A percentile compares a stretch with the other conserved stretches of the same genome.
Conservation (phyloP, 176 grass and related monocot species). For the Canna indica region DNA sequence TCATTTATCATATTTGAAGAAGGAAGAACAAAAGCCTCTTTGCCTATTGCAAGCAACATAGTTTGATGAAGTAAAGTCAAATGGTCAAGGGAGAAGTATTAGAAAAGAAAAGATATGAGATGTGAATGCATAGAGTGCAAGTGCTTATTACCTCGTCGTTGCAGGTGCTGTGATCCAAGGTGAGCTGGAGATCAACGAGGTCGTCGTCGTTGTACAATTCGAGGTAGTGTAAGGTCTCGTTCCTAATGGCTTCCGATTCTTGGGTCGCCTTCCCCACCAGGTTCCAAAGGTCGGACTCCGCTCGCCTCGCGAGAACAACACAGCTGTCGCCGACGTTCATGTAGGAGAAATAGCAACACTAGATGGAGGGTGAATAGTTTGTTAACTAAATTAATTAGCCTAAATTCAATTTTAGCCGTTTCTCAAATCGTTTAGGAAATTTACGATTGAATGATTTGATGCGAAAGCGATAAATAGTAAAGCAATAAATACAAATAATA, state of each 20-base stretch:
- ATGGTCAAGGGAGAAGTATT: not conserved
- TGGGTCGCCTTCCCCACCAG: slow-evolving; percentile 35
- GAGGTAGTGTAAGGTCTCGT: slow-evolving; percentile 50
- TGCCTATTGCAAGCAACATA: too few relatives aligned
- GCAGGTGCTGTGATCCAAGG: slow-evolving; percentile 51
- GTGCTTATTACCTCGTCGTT: slow-evolving; percentile 33
- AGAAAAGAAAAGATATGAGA: not conserved
- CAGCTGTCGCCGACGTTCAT: slow-evolving; percentile 94
- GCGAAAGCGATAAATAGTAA: too few relatives aligned
- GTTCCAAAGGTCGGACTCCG: slow-evolving; percentile 39
- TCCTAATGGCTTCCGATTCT: slow-evolving; percentile 33
- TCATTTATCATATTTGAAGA: too few relatives aligned
- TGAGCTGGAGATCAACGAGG: slow-evolving; percentile 58
- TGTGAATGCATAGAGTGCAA: not conserved
- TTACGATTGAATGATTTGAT: too few relatives aligned
- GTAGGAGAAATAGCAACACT: too few relatives aligned
- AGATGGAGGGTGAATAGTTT: too few relatives aligned
- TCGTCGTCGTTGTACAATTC: slow-evolving; percentile 45
- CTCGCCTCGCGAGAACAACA: slow-evolving; percentile 48
- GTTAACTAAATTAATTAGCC: too few relatives aligned
- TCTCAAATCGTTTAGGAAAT: too few relatives aligned
- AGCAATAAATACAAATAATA: too few relatives aligned
- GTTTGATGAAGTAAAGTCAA: too few relatives aligned
- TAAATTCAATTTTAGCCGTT: too few relatives aligned
- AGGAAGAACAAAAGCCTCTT: too few relatives aligned